These are phyloP conservation scores for Blastobotrys petasosporus DNA, from an alignment of 1,139 yeast genomes.

Conservation along the genomic window DNA sequence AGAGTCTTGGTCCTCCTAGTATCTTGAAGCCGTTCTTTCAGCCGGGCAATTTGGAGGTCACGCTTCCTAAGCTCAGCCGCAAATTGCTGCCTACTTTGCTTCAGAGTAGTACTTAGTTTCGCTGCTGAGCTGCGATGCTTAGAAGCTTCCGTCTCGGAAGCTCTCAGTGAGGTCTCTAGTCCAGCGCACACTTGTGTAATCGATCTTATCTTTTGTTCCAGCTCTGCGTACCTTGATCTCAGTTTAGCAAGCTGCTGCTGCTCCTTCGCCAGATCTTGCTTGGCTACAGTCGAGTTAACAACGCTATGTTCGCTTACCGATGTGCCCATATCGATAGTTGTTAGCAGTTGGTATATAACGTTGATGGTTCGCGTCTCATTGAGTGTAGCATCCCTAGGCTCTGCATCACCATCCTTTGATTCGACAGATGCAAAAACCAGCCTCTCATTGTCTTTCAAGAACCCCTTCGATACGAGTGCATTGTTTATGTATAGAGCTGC, in stretches of 20 bases:
- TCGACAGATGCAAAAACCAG: constrained; percentile 17
- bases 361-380: constrained; percentile 27
- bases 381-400: not conserved
- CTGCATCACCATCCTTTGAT: not conserved
- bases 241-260: constrained; percentile 13
- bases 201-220: constrained; percentile 18
- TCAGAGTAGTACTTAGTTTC: constrained; percentile 14
- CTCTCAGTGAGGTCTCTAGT: constrained; percentile 14
- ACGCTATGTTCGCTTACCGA: constrained; percentile 14
- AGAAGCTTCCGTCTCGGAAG: constrained; percentile 10
- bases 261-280: constrained; percentile 18
- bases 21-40: constrained; percentile 24
- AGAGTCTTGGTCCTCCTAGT: constrained; percentile 17
- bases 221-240: constrained; percentile 11
- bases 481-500: constrained; percentile 28
- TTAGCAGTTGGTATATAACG: constrained; percentile 25
- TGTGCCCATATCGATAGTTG: constrained; percentile 23
- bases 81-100: constrained; percentile 21
- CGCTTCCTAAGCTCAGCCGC: constrained; percentile 27
- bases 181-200: constrained; percentile 14
- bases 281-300: constrained; percentile 11
- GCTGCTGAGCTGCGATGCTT: constrained; percentile 14
- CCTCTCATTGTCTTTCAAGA: constrained; percentile 23
- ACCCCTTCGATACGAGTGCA: constrained; percentile 26
- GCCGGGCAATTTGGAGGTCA: constrained; percentile 24